These are phyloP conservation scores for maize (Zea mays) DNA, from an alignment of 176 grass and related monocot genomes.

Conservation along the genomic window Zm-B73-REFERENCE-NAM-5.0 NC_050102.1:128031501-128032000, in stretches of 20 bases:
- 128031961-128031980: not conserved
- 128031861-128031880: not conserved
- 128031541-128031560: too few species aligned
- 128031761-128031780: too few species aligned
- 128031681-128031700: not conserved
- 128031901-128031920: constrained; percentile 10
- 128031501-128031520: too few species aligned
- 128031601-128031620: not conserved
- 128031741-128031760: too few species aligned
- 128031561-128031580: too few species aligned
- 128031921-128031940: too few species aligned
- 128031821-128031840: constrained; percentile 9
- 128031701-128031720: not conserved
- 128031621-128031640: not conserved
- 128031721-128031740: not conserved
- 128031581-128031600: too few species aligned
- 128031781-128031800: too few species aligned
- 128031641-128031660: too few species aligned
- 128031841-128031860: not conserved
- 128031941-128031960: not conserved
- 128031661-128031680: not conserved
- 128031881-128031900: too few species aligned
- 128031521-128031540: too few species aligned
- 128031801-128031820: not conserved
- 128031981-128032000: constrained; percentile 5